Evolutionary conservation across 768 basidiomycete species (phyloP).

Genomic region (Pholiota molesta): DNA sequence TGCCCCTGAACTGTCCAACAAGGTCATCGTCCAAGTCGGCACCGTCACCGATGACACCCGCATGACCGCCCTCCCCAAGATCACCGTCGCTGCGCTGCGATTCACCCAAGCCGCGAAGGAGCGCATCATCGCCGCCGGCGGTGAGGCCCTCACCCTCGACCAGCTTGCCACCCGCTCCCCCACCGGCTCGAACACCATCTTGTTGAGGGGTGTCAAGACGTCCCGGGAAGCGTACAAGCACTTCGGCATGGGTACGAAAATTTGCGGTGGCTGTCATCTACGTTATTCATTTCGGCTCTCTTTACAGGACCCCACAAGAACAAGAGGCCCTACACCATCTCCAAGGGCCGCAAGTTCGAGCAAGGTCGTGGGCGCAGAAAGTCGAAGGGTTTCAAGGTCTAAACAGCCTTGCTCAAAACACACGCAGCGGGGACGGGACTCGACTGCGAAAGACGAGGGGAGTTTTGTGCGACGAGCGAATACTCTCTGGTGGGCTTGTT

Average conservation of each 20-base stretch:
- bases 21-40: constrained; percentile 88
- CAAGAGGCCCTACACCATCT: constrained; percentile 96
- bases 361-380: constrained; percentile 98
- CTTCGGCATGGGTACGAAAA: constrained; percentile 84
- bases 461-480: constrained; percentile 10
- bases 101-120: constrained; percentile 94
- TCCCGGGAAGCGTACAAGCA: constrained; percentile 95
- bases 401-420: constrained; percentile 38
- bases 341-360: constrained; percentile 99
- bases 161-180: constrained; percentile 95
- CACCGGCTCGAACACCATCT: constrained; percentile 92
- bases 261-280: not conserved
- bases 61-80: constrained; percentile 81
- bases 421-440: constrained; percentile 18
- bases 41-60: constrained; percentile 97
- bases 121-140: constrained; percentile 93
- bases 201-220: constrained; percentile 92
- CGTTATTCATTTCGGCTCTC: not conserved
- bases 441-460: constrained; percentile 8
- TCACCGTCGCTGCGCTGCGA: constrained; percentile 91
- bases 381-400: constrained; percentile 96
- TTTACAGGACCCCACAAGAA: constrained; percentile 84
- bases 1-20: constrained; percentile 67
- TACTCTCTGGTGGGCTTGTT: constrained; percentile 21
- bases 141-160: constrained; percentile 93